Conservation (phyloP, 306 rosid species). For the Morella rubra region DNA sequence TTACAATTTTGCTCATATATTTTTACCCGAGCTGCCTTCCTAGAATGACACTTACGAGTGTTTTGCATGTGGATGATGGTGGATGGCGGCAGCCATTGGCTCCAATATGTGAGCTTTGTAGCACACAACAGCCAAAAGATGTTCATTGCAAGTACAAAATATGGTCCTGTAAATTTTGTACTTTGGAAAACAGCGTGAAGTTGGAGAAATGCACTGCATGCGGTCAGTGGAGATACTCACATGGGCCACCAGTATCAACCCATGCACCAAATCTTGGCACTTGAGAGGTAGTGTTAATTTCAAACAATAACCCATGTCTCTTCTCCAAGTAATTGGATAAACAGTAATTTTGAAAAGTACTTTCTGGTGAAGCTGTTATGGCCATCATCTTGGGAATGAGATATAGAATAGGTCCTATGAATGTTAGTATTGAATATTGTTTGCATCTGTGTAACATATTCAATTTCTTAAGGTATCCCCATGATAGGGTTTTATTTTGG, state of each 20-base stretch:
- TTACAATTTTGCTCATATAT: not conserved
- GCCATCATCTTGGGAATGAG: not conserved
- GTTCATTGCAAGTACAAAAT: conserved; percentile 43
- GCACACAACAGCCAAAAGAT: conserved; percentile 61
- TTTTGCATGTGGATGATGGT: conserved; percentile 34
- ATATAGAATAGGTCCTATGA: not conserved
- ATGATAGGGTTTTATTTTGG: not conserved
- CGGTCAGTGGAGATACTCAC: conserved; percentile 78
- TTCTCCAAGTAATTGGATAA: not conserved
- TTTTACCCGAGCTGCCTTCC: not conserved
- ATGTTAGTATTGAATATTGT: not conserved
- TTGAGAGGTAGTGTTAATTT: conserved; percentile 18
- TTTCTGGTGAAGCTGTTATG: not conserved
- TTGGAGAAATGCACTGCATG: conserved; percentile 72
- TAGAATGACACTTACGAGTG: not conserved
- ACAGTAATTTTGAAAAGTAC: not conserved
- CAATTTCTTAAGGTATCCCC: not conserved
- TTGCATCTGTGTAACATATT: not conserved
- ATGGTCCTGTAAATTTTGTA: conserved; percentile 74
- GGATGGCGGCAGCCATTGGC: conserved; percentile 59
- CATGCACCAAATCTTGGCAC: conserved; percentile 44
- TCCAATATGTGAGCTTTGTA: conserved; percentile 74
- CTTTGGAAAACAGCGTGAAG: conserved; percentile 67
- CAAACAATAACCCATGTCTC: not conserved
- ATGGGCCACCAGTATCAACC: conserved; percentile 47